phyloP scores from a whole-genome alignment of 805 yeast species.

The Zygosaccharomyces pseudorouxii region DNA sequence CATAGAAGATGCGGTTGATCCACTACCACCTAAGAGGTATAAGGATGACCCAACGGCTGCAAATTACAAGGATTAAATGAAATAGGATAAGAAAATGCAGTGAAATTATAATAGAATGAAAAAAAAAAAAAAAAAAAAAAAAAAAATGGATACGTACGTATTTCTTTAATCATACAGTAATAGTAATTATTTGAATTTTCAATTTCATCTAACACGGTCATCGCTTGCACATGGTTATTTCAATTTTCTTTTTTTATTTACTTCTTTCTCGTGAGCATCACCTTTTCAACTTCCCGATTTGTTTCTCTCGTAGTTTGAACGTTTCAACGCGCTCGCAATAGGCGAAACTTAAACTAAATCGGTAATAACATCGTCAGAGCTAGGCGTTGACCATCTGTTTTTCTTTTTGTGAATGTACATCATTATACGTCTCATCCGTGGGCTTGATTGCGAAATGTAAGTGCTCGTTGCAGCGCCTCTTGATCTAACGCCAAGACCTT shows the following conservation, averaged over 20 bases:
- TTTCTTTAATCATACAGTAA: not conserved
- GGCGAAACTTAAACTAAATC: not conserved
- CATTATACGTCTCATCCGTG: no score
- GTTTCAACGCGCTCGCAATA: not conserved
- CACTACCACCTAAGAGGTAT: conserved; percentile 21
- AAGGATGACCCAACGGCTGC: conserved; percentile 25
- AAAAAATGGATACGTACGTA: not conserved
- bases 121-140: not conserved
- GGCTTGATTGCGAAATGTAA: not conserved
- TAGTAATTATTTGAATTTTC: not conserved
- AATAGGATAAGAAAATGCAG: not conserved
- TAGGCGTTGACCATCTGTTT: not conserved
- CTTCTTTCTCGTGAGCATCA: no score
- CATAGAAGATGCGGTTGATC: conserved; percentile 42
- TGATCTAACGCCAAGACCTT: no score
- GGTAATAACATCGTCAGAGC: not conserved
- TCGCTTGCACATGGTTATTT: no score
- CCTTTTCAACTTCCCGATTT: not conserved
- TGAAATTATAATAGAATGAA: not conserved
- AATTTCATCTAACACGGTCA: no score
- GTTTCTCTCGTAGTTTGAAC: not conserved
- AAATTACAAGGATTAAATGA: conserved; percentile 19
- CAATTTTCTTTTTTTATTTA: no score
- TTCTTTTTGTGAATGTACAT: not conserved
- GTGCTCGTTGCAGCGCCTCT: not conserved